Evolutionary conservation across 1,284 basidiomycete genomes (phyloP), one percentile per base, ranked within the genome.

Genomic region (Gomphus sp.): DNA sequence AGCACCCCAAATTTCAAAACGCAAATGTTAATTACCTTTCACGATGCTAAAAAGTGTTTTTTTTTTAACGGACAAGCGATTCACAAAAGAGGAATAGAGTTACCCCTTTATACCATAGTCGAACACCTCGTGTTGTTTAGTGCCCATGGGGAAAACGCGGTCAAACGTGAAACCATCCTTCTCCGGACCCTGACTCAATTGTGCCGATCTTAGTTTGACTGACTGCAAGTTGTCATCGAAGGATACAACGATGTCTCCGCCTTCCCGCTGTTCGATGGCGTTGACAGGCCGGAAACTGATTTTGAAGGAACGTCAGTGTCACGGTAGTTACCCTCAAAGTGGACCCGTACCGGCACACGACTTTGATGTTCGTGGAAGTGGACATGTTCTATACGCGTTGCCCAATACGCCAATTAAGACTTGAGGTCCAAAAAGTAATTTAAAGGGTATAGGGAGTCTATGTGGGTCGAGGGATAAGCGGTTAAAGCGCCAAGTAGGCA

Each of bases 71-170:
- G 18, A 47, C 1, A 25, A 9, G 9, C 45, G 63, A 59, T 54
- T 53, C 60, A 55, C 59, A 55, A 58, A 50, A 62, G 56, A 58
- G 55, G 56, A 41, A 28, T 11, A 47, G 64, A 84, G 82, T 76
- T 69, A 91, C 89, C 93, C 94, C 74, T 95, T 98, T 61, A 99
- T 92, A 62, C 97, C 96, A 73, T 96, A 99, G 72, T 99, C 94
- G 70, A 99, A 99, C 54, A 99, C 94, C 70, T 99, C 93, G 56
- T 87, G 78, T 73, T 99, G 97, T 72, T 84, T 81, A 33, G 95
- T 93, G 51, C 81, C 83, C 80, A 97, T 95, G 61, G 93, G 89
- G 70, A 99, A 99, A 37, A 98, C 94, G 62, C 93, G 82, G 73
- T 99, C 97, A 68, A 98, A 98, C 34, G 92, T 93, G 76, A 99